phyloP scores from a whole-genome alignment of 441 rosid species.

The Aleurites moluccanus region DNA sequence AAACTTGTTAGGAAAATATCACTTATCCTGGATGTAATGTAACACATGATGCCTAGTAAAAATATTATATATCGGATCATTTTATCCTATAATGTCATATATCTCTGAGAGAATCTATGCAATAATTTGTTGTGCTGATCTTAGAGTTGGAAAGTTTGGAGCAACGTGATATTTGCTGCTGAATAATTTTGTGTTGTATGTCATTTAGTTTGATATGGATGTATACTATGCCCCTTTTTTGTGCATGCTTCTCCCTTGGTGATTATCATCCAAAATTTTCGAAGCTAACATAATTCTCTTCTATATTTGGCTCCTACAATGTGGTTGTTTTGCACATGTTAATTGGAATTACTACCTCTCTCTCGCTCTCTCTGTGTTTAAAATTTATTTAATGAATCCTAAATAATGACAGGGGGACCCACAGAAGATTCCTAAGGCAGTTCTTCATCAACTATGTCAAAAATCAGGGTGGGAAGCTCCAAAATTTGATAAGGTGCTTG shows the following conservation, averaged over 20 bases:
- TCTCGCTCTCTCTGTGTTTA: background rate
- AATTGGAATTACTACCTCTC: background rate
- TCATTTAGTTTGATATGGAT: conserved; percentile 7
- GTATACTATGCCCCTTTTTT: background rate
- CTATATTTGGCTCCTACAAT: conserved; percentile 14
- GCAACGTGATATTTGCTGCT: conserved; percentile 11
- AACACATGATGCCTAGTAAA: conserved; percentile 1
- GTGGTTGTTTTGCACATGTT: conserved; percentile 1
- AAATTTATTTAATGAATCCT: conserved; percentile 13
- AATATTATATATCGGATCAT: background rate
- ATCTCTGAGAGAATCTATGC: background rate
- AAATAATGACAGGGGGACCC: conserved; percentile 67
- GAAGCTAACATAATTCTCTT: background rate
- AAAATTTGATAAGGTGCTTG: conserved; percentile 64
- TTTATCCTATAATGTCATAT: background rate
- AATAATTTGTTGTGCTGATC: conserved; percentile 10
- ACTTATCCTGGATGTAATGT: conserved; percentile 3
- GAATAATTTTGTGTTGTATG: background rate
- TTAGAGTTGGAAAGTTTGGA: background rate
- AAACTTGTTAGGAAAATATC: conserved; percentile 21
- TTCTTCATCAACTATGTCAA: conserved; percentile 92
- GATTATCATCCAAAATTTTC: background rate
- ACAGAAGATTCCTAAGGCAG: conserved; percentile 73
- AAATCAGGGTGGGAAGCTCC: conserved; percentile 96
- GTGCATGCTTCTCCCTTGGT: conserved; percentile 5